A percentile compares a stretch with the other conserved stretches of the same genome.
These are phyloP conservation scores for Peniophora sp. DNA, from an alignment of 1,284 basidiomycete genomes.

Conservation along the genomic window DNA sequence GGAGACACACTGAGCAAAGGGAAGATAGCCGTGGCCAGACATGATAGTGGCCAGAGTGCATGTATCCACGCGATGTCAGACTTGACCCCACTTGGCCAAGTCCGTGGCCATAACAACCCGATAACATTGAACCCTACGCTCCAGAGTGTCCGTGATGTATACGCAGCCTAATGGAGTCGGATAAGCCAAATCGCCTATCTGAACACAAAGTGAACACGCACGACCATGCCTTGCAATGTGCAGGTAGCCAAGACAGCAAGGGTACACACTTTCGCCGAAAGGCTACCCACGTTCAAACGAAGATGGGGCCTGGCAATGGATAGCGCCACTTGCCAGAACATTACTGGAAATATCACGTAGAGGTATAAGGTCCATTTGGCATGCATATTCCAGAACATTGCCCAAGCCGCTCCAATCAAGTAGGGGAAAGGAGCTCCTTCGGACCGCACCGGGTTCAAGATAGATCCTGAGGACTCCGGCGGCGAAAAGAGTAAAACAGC, in stretches of 20 bases:
- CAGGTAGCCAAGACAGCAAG: conserved; percentile 22
- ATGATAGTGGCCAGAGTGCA: conserved; percentile 44
- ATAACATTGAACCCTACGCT: conserved; percentile 59
- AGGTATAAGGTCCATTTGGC: conserved; percentile 73
- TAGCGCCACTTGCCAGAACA: conserved; percentile 58
- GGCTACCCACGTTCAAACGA: conserved; percentile 10
- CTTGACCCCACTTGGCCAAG: conserved; percentile 33
- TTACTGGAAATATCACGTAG: conserved; percentile 70
- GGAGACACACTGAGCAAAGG: conserved; percentile 72
- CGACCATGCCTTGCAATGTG: conserved; percentile 64
- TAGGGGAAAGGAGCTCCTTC: too few species aligned
- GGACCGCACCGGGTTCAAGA: too few species aligned
- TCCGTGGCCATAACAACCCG: conserved; percentile 63
- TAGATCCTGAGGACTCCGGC: not conserved
- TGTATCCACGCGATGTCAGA: conserved; percentile 22
- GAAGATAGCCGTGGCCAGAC: conserved; percentile 55
- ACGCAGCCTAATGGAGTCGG: conserved; percentile 41
- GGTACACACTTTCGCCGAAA: not conserved
- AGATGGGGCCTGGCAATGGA: conserved; percentile 9
- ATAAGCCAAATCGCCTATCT: not conserved
- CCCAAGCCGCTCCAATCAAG: conserved; percentile 27
- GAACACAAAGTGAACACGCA: conserved; percentile 28
- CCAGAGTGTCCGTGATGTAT: conserved; percentile 69
- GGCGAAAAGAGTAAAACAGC: conserved; percentile 36
- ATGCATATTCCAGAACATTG: conserved; percentile 52